Evolutionary conservation across 2,329 filamentous ascomycete genomes (phyloP).

Genomic region (Trichophyton simii): DNA sequence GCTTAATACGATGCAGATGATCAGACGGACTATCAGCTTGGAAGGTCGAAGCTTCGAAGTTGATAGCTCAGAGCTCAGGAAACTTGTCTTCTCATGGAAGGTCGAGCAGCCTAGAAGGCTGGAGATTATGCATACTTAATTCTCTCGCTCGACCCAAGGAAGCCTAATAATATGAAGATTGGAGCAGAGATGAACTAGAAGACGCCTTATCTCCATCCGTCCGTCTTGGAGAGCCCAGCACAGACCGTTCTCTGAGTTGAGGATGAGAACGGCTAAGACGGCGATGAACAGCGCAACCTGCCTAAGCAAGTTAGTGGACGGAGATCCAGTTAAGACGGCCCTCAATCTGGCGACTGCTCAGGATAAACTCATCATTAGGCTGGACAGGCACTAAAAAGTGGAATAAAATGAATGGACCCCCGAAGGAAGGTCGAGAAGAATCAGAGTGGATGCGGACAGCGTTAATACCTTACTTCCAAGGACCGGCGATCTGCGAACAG

Average conservation of each 20-base stretch:
- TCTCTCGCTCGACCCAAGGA: background rate
- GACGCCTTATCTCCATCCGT: background rate
- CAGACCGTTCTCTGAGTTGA: background rate
- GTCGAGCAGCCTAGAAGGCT: background rate
- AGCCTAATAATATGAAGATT: background rate
- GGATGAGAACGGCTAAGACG: background rate
- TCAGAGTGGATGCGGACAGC: background rate
- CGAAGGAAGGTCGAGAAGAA: background rate
- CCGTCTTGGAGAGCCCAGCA: background rate
- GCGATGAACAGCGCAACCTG: background rate
- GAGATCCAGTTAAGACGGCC: background rate
- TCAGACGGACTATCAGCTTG: background rate
- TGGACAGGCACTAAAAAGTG: background rate
- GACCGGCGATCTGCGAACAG: background rate
- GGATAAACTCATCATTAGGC: background rate
- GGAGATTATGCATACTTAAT: background rate
- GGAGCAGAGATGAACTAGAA: background rate
- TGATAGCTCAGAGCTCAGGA: background rate
- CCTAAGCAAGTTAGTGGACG: background rate
- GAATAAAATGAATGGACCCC: background rate
- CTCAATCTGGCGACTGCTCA: background rate
- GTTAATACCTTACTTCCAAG: background rate
- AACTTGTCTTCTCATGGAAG: background rate
- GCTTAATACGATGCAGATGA: background rate
- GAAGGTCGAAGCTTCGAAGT: background rate